A percentile compares a stretch with the other conserved stretches of the same genome.
phyloP scores from a whole-genome alignment of 768 basidiomycete species.

The Xerocomellus chrysenteron region DNA sequence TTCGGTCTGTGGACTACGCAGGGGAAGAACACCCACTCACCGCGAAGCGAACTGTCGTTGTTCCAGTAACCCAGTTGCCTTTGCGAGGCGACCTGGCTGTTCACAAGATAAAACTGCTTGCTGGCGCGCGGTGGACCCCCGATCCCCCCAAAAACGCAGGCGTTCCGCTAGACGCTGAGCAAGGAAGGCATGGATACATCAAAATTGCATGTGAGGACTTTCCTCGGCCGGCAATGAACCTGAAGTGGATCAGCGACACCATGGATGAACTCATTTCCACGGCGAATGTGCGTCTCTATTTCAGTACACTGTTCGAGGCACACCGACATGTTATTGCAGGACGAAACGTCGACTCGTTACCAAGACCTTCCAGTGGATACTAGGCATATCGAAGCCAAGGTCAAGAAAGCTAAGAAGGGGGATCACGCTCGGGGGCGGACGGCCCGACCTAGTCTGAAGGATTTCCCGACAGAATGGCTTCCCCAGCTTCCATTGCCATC shows the following conservation, averaged over 20 bases:
- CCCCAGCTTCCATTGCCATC: slow-evolving; percentile 32
- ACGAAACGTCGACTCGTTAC: slow-evolving; percentile 43
- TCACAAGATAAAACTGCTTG: slow-evolving; percentile 86
- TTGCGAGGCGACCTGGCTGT: slow-evolving; percentile 60
- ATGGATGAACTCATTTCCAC: slow-evolving; percentile 75
- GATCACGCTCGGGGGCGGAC: slow-evolving; percentile 60
- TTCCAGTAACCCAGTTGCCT: slow-evolving; percentile 71
- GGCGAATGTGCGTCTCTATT: slow-evolving; percentile 69
- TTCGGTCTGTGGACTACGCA: slow-evolving; percentile 74
- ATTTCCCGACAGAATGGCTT: slow-evolving; percentile 88
- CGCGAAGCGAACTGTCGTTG: slow-evolving; percentile 70
- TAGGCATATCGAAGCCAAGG: slow-evolving; percentile 74
- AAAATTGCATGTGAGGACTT: slow-evolving; percentile 92
- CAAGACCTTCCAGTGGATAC: slow-evolving; percentile 75
- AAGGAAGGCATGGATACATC: slow-evolving; percentile 72
- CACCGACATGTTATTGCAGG: slow-evolving; percentile 22
- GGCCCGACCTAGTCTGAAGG: slow-evolving; percentile 63
- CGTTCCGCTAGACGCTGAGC: slow-evolving; percentile 39
- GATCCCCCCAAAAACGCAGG: slow-evolving; percentile 72
- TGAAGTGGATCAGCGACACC: slow-evolving; percentile 91
- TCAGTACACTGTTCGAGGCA: slow-evolving; percentile 2
- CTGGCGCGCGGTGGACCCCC: slow-evolving; percentile 84
- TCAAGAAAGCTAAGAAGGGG: slow-evolving; percentile 69
- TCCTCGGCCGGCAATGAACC: slow-evolving; percentile 77
- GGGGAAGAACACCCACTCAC: slow-evolving; percentile 74